A percentile compares a stretch with the other conserved stretches of the same genome.
Evolutionary conservation across 371 early-diverging fungal species (phyloP).

Genomic region (Rhizomucor pusillus): DNA sequence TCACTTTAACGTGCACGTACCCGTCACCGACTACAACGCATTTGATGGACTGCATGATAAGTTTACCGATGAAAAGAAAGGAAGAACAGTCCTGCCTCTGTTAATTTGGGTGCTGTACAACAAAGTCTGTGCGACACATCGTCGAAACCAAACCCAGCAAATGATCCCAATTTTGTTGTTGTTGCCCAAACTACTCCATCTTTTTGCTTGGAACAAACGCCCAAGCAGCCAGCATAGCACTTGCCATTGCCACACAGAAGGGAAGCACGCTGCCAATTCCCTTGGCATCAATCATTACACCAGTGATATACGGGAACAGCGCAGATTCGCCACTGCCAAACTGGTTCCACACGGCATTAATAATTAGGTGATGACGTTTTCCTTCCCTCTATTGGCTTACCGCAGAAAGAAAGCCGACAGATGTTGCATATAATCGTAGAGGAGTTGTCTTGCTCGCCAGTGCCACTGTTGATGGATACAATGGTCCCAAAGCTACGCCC

Average conservation of each 20-base stretch:
- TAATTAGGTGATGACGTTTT: not conserved
- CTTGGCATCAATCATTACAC: slow-evolving; percentile 14
- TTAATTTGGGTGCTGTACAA: too few species aligned
- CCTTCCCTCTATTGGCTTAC: slow-evolving; percentile 4
- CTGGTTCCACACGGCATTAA: not conserved
- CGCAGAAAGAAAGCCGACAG: slow-evolving; percentile 20
- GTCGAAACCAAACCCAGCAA: not conserved
- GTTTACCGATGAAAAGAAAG: slow-evolving; percentile 3
- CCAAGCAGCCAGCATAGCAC: slow-evolving; percentile 17
- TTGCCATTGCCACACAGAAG: slow-evolving; percentile 19
- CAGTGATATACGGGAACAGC: slow-evolving; percentile 23
- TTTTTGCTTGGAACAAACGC: slow-evolving; percentile 16
- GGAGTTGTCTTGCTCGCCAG: slow-evolving; percentile 16
- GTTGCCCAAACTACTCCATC: not conserved
- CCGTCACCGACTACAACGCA: slow-evolving; percentile 98
- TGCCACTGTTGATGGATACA: slow-evolving; percentile 24
- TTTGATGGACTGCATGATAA: slow-evolving; percentile 94
- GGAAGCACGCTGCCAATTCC: slow-evolving; percentile 24
- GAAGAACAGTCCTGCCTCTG: not conserved
- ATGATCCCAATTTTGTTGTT: not conserved
- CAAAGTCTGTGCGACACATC: not conserved
- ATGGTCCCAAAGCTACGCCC: slow-evolving; percentile 18
- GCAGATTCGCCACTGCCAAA: slow-evolving; percentile 26
- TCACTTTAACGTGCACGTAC: slow-evolving; percentile 47
- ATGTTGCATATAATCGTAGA: slow-evolving; percentile 13